Evolutionary conservation across 108 stramenopile species (phyloP).

Genomic region (Mayamaea pseudoterrestris): DNA sequence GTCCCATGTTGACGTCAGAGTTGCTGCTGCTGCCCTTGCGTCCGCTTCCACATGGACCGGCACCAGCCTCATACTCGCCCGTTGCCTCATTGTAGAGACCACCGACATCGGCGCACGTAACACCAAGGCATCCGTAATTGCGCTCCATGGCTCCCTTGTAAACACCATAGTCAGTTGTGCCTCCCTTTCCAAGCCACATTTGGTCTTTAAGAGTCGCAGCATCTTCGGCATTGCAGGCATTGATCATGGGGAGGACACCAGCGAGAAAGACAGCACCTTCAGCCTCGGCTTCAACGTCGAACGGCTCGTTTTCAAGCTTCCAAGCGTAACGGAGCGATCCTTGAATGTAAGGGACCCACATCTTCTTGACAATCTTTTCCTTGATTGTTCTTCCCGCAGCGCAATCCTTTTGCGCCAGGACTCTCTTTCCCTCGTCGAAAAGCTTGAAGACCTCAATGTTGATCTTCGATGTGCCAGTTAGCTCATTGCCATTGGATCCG

Average conservation of each 20-base stretch:
- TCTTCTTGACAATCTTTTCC: slow-evolving; percentile 22
- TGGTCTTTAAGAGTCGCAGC: slow-evolving; percentile 39
- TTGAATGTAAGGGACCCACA: slow-evolving; percentile 47
- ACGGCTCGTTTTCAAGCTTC: slow-evolving; percentile 17
- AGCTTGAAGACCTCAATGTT: slow-evolving; percentile 14
- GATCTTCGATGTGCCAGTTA: slow-evolving; percentile 8
- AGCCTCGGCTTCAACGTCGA: slow-evolving; percentile 27
- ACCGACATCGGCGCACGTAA: slow-evolving; percentile 40
- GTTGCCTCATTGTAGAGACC: slow-evolving; percentile 16
- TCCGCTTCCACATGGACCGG: slow-evolving; percentile 19
- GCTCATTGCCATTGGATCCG: slow-evolving; percentile 14
- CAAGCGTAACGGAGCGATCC: slow-evolving; percentile 41
- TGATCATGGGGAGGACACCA: slow-evolving; percentile 35
- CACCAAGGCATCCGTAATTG: slow-evolving; percentile 29
- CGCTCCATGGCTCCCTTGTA: slow-evolving; percentile 35
- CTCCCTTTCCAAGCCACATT: slow-evolving; percentile 17
- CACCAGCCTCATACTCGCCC: slow-evolving; percentile 14
- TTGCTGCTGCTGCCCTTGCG: neutral
- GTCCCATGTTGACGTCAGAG: neutral
- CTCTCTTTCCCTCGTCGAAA: slow-evolving; percentile 27
- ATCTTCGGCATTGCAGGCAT: slow-evolving; percentile 21
- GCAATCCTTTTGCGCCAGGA: slow-evolving; percentile 30
- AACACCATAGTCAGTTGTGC: slow-evolving; percentile 16
- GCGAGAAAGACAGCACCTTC: slow-evolving; percentile 51
- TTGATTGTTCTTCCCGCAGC: slow-evolving; percentile 21